Percentiles rank a stretch among this genome's conserved stretches.
Evolutionary conservation across 2,329 filamentous ascomycete species (phyloP).

Genomic region (Aspergillus pseudoterreus): DNA sequence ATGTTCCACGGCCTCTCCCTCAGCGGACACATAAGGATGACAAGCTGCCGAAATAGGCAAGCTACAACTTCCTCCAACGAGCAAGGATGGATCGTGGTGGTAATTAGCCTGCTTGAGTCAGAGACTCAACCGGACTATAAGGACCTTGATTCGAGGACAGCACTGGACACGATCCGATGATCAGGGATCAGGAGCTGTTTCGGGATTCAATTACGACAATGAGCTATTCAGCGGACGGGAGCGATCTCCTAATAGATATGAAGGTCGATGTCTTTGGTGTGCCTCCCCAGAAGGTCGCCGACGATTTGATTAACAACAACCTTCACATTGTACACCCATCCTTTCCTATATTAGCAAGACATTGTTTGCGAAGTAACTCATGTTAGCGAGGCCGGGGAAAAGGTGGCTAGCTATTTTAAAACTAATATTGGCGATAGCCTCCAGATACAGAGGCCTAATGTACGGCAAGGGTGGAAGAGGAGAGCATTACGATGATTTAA

Average conservation of each 20-base stretch:
- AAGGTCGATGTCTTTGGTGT: not conserved
- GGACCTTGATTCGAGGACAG: no score
- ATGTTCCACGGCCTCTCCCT: not conserved
- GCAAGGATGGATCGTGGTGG: no score
- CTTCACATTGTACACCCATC: not conserved
- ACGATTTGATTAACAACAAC: not conserved
- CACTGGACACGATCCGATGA: not conserved
- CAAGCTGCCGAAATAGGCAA: conserved; percentile 30
- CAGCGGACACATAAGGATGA: conserved; percentile 13
- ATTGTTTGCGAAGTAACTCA: not conserved
- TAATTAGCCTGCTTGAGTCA: no score
- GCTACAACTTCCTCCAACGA: conserved; percentile 28
- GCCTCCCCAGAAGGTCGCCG: not conserved
- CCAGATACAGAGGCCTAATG: not conserved
- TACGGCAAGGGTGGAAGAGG: not conserved
- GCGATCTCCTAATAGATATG: not conserved
- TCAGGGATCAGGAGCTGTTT: not conserved
- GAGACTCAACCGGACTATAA: no score
- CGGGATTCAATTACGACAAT: not conserved
- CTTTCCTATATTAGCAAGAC: not conserved
- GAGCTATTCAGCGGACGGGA: not conserved
- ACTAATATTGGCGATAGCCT: not conserved
- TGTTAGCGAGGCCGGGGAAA: not conserved
- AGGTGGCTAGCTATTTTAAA: not conserved
- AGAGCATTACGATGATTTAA: not conserved